These are phyloP conservation scores for Aspergillus sp. DNA, from an alignment of 2,329 filamentous ascomycete species.

Conservation along the genomic window DNA sequence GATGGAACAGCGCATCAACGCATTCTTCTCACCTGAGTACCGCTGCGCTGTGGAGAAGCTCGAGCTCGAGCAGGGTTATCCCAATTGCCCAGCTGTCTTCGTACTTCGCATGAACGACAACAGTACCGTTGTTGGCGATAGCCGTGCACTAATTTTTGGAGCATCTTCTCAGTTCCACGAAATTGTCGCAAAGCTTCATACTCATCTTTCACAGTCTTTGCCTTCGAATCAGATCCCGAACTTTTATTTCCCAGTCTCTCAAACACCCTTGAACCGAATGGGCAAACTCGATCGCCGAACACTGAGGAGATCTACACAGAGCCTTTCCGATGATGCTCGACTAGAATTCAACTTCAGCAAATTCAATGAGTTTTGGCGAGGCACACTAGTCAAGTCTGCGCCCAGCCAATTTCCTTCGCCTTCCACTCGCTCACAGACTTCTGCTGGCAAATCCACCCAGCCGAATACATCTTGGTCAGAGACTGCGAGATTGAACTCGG, in stretches of 20 bases:
- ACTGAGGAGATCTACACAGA: conserved; percentile 14
- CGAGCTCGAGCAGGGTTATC: neutral
- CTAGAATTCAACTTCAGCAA: conserved; percentile 20
- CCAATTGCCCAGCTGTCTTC: conserved; percentile 21
- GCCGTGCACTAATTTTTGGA: conserved; percentile 9
- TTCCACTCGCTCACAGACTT: neutral
- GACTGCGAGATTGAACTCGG: neutral
- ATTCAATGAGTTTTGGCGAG: conserved; percentile 13
- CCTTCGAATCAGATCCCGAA: conserved; percentile 36
- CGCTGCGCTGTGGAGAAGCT: conserved; percentile 21
- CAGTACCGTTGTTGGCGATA: neutral
- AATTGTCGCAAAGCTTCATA: neutral
- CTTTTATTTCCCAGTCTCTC: conserved; percentile 32
- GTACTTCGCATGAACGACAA: conserved; percentile 12
- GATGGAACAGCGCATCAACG: conserved; percentile 16
- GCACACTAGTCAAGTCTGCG: neutral
- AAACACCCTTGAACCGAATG: conserved; percentile 30
- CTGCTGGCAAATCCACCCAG: neutral
- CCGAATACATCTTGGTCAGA: neutral
- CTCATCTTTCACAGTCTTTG: conserved; percentile 22
- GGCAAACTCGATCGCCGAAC: conserved; percentile 34
- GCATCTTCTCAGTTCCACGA: conserved; percentile 16
- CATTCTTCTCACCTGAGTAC: conserved; percentile 15
- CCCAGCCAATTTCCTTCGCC: neutral
- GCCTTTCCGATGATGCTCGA: conserved; percentile 10